Evolutionary conservation across 139 green algal species (phyloP), one percentile per base, ranked within the genome.

Genomic region (Dunaliella primolecta): DNA sequence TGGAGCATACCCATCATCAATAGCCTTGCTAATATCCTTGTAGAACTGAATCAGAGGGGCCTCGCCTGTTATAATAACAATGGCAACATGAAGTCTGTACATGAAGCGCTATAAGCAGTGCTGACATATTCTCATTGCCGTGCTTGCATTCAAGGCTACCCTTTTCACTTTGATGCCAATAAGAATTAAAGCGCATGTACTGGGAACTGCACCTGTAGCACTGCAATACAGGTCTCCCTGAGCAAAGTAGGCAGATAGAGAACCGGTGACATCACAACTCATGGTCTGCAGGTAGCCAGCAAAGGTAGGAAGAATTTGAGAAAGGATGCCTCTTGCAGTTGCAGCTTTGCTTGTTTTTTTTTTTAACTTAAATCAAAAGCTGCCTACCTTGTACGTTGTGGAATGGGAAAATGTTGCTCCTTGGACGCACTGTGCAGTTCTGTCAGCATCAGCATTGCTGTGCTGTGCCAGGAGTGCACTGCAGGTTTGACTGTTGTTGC

Each of bases 151-250:
- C n/a, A n/a, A n/a, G n/a, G n/a, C n/a, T n/a, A n/a, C n/a, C n/a
- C n/a, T n/a, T n/a, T n/a, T n/a, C n/a, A n/a, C n/a, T n/a, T n/a
- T n/a, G n/a, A n/a, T n/a, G n/a, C n/a, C n/a, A n/a, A n/a, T n/a
- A n/a, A n/a, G n/a, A 29, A 23, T 80, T 29, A 38, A 27, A 80
- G 75, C 46, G 46, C 46, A 64, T 15, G n/a, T n/a, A n/a, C n/a
- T n/a, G n/a, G n/a, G n/a, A n/a, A n/a, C n/a, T n/a, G n/a, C n/a
- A n/a, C n/a, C n/a, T n/a, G n/a, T n/a, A n/a, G n/a, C 46, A 23
- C 75, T 36, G 30, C 75, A 80, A n/a, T 80, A 80, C 75, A 80
- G 75, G 11, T 80, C 30, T 36, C n/a, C 32, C 1, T 80, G 27
- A 20, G 75, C 36, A 2, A 80, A 27, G 75, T 37, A 80, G 29